A percentile compares a stretch with the other conserved stretches of the same genome.
Evolutionary conservation across 2,329 filamentous ascomycete genomes (phyloP).

Genomic region (Cordyceps farinosa): DNA sequence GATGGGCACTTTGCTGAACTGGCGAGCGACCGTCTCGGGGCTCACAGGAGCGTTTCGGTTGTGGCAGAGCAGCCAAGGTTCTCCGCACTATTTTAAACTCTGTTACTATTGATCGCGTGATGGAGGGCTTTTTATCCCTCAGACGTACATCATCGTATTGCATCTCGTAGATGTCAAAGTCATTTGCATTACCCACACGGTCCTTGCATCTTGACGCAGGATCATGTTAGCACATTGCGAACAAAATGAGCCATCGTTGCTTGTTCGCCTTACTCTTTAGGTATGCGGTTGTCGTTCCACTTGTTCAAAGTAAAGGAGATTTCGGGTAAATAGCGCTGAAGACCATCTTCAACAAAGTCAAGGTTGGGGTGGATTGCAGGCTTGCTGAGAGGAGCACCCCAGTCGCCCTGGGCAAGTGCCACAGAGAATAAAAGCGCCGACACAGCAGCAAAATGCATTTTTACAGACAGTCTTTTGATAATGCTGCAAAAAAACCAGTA

Average conservation of each 20-base stretch:
- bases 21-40: slow-evolving; percentile 6
- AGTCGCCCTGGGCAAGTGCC: neutral
- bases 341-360: slow-evolving; percentile 9
- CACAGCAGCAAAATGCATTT: neutral
- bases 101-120: neutral
- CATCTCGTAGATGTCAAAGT: slow-evolving; percentile 12
- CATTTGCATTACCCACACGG: slow-evolving; percentile 3
- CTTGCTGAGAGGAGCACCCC: neutral
- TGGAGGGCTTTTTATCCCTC: no score
- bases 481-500: neutral
- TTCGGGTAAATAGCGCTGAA: slow-evolving; percentile 6
- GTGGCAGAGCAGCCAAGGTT: slow-evolving; percentile 11
- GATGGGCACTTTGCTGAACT: slow-evolving; percentile 12
- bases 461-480: neutral
- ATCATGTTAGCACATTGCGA: neutral
- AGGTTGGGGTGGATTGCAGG: slow-evolving; percentile 8
- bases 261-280: neutral
- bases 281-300: slow-evolving; percentile 8
- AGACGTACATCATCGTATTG: slow-evolving; percentile 8
- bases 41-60: neutral
- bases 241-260: neutral
- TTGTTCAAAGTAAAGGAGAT: slow-evolving; percentile 8
- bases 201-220: neutral
- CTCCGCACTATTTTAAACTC: neutral
- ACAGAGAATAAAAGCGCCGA: neutral